Conservation (phyloP, 2,329 filamentous ascomycete species). For the Lomentospora prolificans region DNA sequence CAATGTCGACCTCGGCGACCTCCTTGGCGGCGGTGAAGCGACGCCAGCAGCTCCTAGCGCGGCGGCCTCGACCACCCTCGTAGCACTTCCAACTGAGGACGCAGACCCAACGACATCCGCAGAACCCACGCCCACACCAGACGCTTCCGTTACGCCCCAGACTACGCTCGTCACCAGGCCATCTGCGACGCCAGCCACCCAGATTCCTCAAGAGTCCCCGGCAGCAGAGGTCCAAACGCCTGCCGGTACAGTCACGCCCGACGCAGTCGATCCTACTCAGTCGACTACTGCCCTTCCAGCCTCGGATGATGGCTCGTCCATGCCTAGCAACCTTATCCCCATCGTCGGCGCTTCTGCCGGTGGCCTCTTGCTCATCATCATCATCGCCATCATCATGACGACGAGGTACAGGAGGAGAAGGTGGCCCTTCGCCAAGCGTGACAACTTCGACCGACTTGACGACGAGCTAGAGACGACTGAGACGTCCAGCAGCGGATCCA, state of each 20-base stretch:
- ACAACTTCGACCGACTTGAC: conserved; percentile 9
- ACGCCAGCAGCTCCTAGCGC: background rate
- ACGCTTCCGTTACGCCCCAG: background rate
- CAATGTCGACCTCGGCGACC: background rate
- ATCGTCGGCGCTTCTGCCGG: conserved; percentile 11
- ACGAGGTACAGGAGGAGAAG: conserved; percentile 11
- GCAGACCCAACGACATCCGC: background rate
- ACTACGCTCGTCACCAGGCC: background rate
- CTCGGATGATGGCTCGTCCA: background rate
- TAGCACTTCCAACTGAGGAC: background rate
- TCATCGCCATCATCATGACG: conserved; percentile 10
- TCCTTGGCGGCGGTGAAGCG: background rate
- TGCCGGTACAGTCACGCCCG: background rate
- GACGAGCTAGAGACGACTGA: conserved; percentile 8
- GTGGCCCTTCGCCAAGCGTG: conserved; percentile 11
- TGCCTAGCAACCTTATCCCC: conserved; percentile 5
- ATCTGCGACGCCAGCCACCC: background rate
- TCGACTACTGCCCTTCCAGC: background rate
- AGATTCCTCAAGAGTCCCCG: background rate
- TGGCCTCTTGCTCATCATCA: conserved; percentile 9
- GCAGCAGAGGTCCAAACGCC: background rate
- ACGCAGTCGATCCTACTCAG: background rate
- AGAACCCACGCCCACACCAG: background rate
- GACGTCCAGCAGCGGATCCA: background rate
- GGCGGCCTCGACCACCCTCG: background rate